These are phyloP conservation scores for Boletus smithii DNA, from an alignment of 1,284 basidiomycete species.

Conservation along the genomic window DNA sequence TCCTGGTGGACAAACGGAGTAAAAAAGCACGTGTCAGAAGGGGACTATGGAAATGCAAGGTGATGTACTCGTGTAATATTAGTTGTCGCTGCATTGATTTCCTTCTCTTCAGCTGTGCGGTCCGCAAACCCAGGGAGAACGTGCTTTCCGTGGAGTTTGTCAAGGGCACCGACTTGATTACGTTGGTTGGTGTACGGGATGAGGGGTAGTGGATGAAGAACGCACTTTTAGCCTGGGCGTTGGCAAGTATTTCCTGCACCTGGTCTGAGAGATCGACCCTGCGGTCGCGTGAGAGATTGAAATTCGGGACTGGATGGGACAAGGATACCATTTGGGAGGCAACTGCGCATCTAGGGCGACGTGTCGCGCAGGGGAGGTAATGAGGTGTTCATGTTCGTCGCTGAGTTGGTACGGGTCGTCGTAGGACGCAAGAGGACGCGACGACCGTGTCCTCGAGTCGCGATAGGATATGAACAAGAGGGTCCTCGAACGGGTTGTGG, in stretches of 20 bases:
- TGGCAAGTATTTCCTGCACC: conserved; percentile 75
- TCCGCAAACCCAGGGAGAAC: conserved; percentile 95
- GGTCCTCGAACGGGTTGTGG: conserved; percentile 82
- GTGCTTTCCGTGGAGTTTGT: conserved; percentile 94
- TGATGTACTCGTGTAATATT: conserved; percentile 80
- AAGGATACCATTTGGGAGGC: conserved; percentile 66
- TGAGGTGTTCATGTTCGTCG: conserved; percentile 74
- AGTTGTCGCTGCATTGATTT: conserved; percentile 84
- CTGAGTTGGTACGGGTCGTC: conserved; percentile 43
- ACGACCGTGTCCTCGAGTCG: conserved; percentile 67
- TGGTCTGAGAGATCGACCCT: conserved; percentile 92
- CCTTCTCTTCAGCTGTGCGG: conserved; percentile 87
- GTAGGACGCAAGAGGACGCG: conserved; percentile 43
- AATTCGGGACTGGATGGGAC: background rate
- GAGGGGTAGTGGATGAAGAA: conserved; percentile 17
- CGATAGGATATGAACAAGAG: conserved; percentile 94
- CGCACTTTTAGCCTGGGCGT: conserved; percentile 78
- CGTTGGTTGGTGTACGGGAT: conserved; percentile 12
- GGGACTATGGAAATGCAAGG: conserved; percentile 21
- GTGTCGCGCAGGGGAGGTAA: conserved; percentile 45
- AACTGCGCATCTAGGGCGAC: conserved; percentile 57
- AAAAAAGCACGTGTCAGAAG: conserved; percentile 7
- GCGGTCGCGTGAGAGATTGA: conserved; percentile 16
- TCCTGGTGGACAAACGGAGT: conserved; percentile 50
- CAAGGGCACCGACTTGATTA: conserved; percentile 67